A percentile compares a stretch with the other conserved stretches of the same genome.
phyloP scores from a whole-genome alignment of 202 grass and related monocot genomes.

The Eragrostis tef region DNA sequence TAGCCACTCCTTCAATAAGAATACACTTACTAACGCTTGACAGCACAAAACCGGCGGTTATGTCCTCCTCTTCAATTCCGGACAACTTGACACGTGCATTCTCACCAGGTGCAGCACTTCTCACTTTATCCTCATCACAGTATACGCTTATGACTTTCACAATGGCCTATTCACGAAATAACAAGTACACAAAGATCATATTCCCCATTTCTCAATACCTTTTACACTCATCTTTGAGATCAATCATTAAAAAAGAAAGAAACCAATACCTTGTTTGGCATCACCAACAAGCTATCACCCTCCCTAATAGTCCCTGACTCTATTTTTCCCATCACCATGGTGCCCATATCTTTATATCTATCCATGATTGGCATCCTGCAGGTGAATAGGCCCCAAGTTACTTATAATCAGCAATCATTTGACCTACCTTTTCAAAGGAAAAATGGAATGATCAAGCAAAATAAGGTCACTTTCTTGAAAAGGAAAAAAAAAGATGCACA shows the following conservation, averaged over 20 bases:
- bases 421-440: conserved; percentile 17
- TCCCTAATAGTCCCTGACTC: conserved; percentile 60
- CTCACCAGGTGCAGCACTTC: conserved; percentile 50
- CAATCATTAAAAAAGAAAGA: conserved; percentile 5
- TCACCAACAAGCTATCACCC: conserved; percentile 63
- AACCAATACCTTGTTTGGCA: conserved; percentile 66
- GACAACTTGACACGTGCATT: conserved; percentile 66
- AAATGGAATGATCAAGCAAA: neutral
- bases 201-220: neutral
- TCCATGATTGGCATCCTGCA: conserved; percentile 69
- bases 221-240: neutral
- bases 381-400: neutral
- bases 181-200: conserved; percentile 23
- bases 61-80: conserved; percentile 73
- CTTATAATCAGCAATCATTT: neutral
- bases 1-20: conserved; percentile 6
- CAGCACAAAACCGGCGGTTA: conserved; percentile 63
- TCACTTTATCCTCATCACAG: conserved; percentile 63
- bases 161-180: conserved; percentile 52
- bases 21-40: conserved; percentile 58
- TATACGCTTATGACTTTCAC: conserved; percentile 63
- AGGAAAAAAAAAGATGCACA: neutral
- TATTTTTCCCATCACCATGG: conserved; percentile 73
- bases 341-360: conserved; percentile 81
- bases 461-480: neutral